These are phyloP conservation scores for Nothophytophthora sp. DNA, from an alignment of 352 stramenopile species.

Conservation along the genomic window DNA sequence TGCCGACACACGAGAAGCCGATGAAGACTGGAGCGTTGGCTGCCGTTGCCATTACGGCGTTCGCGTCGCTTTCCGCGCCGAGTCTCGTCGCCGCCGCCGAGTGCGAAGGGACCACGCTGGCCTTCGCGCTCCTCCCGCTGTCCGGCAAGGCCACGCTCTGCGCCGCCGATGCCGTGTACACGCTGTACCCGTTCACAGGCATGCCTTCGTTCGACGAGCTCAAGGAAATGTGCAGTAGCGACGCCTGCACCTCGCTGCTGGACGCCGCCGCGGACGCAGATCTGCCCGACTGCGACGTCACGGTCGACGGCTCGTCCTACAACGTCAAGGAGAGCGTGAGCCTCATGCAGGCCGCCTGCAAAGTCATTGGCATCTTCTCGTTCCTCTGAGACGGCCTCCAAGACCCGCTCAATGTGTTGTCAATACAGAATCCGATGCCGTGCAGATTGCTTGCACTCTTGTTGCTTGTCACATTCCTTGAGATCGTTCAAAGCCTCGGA, in stretches of 20 bases:
- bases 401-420: too few species aligned
- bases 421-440: conserved; percentile 1
- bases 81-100: conserved; percentile 21
- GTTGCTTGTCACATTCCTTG: too few species aligned
- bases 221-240: conserved; percentile 27
- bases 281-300: conserved; percentile 33
- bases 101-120: conserved; percentile 28
- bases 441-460: conserved; percentile 3
- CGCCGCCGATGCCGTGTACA: conserved; percentile 28
- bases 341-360: conserved; percentile 22
- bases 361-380: conserved; percentile 25
- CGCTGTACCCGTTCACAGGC: conserved; percentile 33
- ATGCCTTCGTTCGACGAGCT: conserved; percentile 31
- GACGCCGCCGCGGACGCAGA: conserved; percentile 21
- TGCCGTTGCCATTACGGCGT: conserved; percentile 17
- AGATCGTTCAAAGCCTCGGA: too few species aligned
- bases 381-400: too few species aligned
- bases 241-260: conserved; percentile 29
- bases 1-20: too few species aligned
- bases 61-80: too few species aligned
- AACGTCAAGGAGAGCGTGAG: conserved; percentile 38
- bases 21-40: conserved; percentile 34
- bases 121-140: conserved; percentile 33
- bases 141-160: conserved; percentile 26
- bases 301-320: conserved; percentile 24